Conservation (phyloP, 345 rosid genomes). For the Lepidium africanum region DNA sequence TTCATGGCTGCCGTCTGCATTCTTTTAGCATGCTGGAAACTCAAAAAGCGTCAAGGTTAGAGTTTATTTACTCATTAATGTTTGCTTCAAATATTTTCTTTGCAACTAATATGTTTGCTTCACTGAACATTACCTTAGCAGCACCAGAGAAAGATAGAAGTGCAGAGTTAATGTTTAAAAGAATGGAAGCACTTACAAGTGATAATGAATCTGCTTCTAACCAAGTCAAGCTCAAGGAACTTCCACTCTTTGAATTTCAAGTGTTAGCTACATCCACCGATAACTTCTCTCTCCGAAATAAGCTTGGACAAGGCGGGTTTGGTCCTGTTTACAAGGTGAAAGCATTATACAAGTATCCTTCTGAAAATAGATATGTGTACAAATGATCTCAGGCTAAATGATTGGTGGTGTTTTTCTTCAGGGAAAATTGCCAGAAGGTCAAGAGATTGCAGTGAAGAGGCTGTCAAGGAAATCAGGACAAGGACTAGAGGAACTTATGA, state of each 20-base stretch:
- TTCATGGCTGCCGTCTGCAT: neutral
- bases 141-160: slow-evolving; percentile 2
- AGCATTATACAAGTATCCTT: slow-evolving; percentile 21
- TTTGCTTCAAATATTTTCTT: neutral
- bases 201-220: slow-evolving; percentile 20
- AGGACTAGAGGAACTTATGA: slow-evolving; percentile 50
- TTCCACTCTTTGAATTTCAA: slow-evolving; percentile 34
- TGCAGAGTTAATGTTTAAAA: slow-evolving; percentile 19
- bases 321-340: slow-evolving; percentile 36
- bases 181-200: slow-evolving; percentile 26
- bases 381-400: neutral
- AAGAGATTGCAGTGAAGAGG: slow-evolving; percentile 55
- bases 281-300: slow-evolving; percentile 26
- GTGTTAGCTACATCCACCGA: slow-evolving; percentile 39
- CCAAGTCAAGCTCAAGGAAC: slow-evolving; percentile 33
- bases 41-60: slow-evolving; percentile 19
- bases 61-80: neutral
- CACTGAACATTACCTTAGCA: neutral
- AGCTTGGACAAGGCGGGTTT: slow-evolving; percentile 51
- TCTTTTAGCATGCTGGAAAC: slow-evolving; percentile 16
- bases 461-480: slow-evolving; percentile 50
- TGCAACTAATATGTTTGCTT: neutral
- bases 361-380: neutral
- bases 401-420: neutral
- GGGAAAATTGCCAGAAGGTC: slow-evolving; percentile 43